These are phyloP conservation scores for Beauveria bassiana DNA, from an alignment of 2,329 filamentous ascomycete genomes.

Conservation along the genomic window DNA sequence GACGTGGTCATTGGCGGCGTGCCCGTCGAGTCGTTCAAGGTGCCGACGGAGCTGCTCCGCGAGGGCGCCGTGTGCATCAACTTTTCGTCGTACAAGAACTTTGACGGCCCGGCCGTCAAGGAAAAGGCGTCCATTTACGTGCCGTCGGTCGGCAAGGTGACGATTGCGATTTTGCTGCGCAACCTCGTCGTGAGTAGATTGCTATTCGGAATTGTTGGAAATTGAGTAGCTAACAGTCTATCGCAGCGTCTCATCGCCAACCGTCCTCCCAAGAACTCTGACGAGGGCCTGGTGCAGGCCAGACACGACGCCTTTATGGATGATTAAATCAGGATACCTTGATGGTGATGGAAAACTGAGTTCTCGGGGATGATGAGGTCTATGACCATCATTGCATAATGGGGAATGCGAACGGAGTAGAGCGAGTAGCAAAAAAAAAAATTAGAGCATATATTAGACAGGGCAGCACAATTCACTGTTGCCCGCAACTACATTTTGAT, in stretches of 20 bases:
- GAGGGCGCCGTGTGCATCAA: conserved; percentile 98
- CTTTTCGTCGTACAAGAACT: conserved; percentile 94
- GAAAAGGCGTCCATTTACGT: conserved; percentile 96
- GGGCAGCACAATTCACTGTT: not conserved
- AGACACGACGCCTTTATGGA: conserved; percentile 35
- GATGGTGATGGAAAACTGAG: conserved; percentile 9
- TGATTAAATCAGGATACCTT: conserved; percentile 19
- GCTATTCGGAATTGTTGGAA: not conserved
- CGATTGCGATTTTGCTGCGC: conserved; percentile 81
- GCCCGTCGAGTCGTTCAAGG: conserved; percentile 80
- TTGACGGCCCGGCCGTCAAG: conserved; percentile 75
- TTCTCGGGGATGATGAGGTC: conserved; percentile 31
- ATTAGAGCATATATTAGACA: not conserved
- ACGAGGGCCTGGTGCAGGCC: conserved; percentile 27
- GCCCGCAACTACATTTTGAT: conserved; percentile 1
- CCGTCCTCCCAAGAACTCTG: conserved; percentile 32
- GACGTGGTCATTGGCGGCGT: conserved; percentile 95
- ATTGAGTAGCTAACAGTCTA: not conserved
- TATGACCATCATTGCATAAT: not conserved
- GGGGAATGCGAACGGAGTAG: not conserved
- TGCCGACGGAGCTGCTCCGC: conserved; percentile 72
- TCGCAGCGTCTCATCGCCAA: conserved; percentile 45
- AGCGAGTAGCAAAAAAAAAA: not conserved
- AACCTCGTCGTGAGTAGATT: conserved; percentile 71
- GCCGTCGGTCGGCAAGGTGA: conserved; percentile 94